phyloP scores from a whole-genome alignment of 2,329 filamentous ascomycete species.

The Colletotrichum lupini region DNA sequence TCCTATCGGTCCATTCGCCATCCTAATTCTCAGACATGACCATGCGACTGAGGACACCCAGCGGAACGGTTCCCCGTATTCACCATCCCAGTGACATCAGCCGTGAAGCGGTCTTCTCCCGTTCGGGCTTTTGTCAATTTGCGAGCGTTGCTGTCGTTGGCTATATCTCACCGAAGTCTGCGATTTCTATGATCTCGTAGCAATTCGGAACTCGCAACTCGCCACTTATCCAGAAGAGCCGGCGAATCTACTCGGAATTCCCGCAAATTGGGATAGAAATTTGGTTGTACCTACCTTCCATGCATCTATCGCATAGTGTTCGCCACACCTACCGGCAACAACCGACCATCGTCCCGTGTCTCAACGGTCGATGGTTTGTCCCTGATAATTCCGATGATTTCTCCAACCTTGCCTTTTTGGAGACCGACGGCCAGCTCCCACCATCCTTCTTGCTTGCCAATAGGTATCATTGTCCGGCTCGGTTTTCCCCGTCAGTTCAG shows the following conservation, averaged over 20 bases:
- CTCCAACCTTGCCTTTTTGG: slow-evolving; percentile 3
- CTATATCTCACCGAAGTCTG: background rate
- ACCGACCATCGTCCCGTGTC: background rate
- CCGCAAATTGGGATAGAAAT: background rate
- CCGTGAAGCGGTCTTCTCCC: background rate
- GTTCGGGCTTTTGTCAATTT: background rate
- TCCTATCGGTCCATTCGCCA: slow-evolving; percentile 21
- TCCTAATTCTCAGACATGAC: slow-evolving; percentile 18
- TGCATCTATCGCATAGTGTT: background rate
- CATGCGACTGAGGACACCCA: slow-evolving; percentile 14
- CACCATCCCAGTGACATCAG: slow-evolving; percentile 26
- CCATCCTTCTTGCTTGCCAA: background rate
- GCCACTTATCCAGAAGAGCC: background rate
- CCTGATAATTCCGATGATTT: slow-evolving; percentile 17
- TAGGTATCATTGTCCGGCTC: background rate
- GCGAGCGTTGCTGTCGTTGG: background rate
- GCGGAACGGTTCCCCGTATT: slow-evolving; percentile 30
- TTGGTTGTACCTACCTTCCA: no score
- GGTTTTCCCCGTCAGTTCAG: slow-evolving; percentile 10
- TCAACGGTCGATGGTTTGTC: background rate
- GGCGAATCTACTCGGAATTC: background rate
- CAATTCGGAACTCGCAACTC: background rate
- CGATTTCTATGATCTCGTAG: slow-evolving; percentile 9
- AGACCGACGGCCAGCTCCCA: slow-evolving; percentile 9
- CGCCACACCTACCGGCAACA: background rate